Base-by-base conservation (phyloP, 345 rosid species). In the Sisymbrium irio region DNA sequence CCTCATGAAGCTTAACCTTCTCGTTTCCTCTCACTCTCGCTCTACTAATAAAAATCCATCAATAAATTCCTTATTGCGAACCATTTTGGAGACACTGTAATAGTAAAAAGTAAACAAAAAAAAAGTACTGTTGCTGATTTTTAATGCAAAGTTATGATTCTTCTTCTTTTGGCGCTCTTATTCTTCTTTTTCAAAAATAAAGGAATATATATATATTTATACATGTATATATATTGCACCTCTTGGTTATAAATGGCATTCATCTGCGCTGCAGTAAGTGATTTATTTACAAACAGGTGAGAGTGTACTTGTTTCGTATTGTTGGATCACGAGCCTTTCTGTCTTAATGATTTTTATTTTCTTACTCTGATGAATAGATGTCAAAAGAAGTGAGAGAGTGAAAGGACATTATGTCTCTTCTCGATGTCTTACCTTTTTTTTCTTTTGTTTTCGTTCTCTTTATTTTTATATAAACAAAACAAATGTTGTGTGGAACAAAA, bases 251-350 rank as follows among this genome's bases (percentile, higher is more conserved):
- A 40, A 30, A 45, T 11, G 36, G 67, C 19, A 39, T 61, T 37
- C 14, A 61, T 71, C 50, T 47, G 41, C n/a, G 17, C 9, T 22
- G 17, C 27, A 22, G 67, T 60, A 46, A 32, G 10, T 42, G 19
- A 15, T 40, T 22, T 33, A 46, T 46, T 45, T 56, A 35, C 67
- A 39, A 15, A 74, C 73, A 58, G 62, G 37, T 50, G 69, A 68
- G 61, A 61, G 47, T 75, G 79, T 75, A 75, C 79, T 74, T 75
- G 50, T 51, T 61, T 41, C n/a, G 18, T 68, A 53, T 51, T 22
- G 28, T 75, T 53, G 79, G 79, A 75, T 75, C 74, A 75, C 74
- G 79, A 75, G 79, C 79, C 74, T 33, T 67, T 67, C 57, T 68
- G 64, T 75, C 79, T 67, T 68, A 60, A 37, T 61, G 67, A 66